These are phyloP conservation scores for Cutaneotrichosporon sp. DNA, from an alignment of 1,284 basidiomycete genomes.

Conservation along the genomic window DNA sequence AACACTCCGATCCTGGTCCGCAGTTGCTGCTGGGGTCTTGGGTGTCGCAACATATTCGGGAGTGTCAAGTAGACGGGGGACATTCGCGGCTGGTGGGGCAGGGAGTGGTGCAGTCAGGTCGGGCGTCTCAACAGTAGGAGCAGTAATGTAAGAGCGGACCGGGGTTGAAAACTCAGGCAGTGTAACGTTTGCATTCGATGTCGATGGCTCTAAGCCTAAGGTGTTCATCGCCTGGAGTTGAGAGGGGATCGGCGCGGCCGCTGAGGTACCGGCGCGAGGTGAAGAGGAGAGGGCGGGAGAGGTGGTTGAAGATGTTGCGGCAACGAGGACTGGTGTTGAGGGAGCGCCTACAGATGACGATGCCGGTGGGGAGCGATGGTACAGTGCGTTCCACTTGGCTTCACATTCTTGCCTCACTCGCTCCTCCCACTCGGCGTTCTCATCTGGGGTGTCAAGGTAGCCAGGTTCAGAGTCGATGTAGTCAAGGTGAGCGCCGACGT, in stretches of 20 bases:
- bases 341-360: neutral
- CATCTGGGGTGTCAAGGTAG: no score
- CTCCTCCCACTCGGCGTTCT: neutral
- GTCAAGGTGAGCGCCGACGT: no score
- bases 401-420: neutral
- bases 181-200: neutral
- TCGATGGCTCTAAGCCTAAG: no score
- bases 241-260: no score
- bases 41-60: conserved; percentile 11
- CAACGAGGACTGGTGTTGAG: neutral
- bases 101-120: neutral
- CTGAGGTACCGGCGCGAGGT: no score
- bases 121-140: conserved; percentile 12
- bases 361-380: no score
- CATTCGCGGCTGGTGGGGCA: neutral
- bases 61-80: neutral
- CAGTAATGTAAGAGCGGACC: neutral
- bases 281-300: neutral
- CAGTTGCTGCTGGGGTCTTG: neutral
- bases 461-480: no score
- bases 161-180: no score
- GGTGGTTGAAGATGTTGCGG: neutral
- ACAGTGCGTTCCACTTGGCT: no score
- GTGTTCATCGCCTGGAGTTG: no score
- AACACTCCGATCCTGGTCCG: neutral